Evolutionary conservation across 768 basidiomycete genomes (phyloP).

Genomic region (Harrya chromipes): DNA sequence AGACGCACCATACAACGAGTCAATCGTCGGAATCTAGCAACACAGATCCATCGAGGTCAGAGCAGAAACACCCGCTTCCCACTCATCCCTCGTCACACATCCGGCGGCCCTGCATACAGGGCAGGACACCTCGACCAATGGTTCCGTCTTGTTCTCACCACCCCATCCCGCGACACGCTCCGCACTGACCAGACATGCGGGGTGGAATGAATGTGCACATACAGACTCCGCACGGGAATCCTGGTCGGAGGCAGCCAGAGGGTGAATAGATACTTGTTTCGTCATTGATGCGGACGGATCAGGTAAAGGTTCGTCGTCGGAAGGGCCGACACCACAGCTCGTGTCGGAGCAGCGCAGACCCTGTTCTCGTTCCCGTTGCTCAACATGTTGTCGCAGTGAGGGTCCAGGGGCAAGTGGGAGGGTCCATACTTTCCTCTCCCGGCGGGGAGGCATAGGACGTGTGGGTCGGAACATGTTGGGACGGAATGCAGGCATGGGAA

Average conservation of each 20-base stretch:
- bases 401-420: slow-evolving; percentile 63
- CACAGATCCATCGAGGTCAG: slow-evolving; percentile 9
- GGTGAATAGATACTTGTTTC: slow-evolving; percentile 25
- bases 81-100: slow-evolving; percentile 54
- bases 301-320: slow-evolving; percentile 63
- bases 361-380: slow-evolving; percentile 67
- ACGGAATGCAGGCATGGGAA: slow-evolving; percentile 14
- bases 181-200: slow-evolving; percentile 64
- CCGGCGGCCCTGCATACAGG: slow-evolving; percentile 70
- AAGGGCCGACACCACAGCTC: slow-evolving; percentile 72
- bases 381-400: slow-evolving; percentile 70
- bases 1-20: slow-evolving; percentile 3
- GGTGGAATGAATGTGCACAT: slow-evolving; percentile 70
- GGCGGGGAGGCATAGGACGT: slow-evolving; percentile 25
- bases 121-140: slow-evolving; percentile 65
- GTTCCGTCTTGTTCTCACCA: slow-evolving; percentile 39
- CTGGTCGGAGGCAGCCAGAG: slow-evolving; percentile 5
- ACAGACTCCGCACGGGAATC: slow-evolving; percentile 25
- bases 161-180: slow-evolving; percentile 66
- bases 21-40: neutral
- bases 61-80: slow-evolving; percentile 48
- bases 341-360: slow-evolving; percentile 71
- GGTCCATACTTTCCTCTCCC: slow-evolving; percentile 50
- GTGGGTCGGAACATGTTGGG: slow-evolving; percentile 24
- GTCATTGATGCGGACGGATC: slow-evolving; percentile 19